Evolutionary conservation across 2,329 filamentous ascomycete species (phyloP), one percentile per base, ranked within the genome.

Genomic region (Orbilia ellipsospora): DNA sequence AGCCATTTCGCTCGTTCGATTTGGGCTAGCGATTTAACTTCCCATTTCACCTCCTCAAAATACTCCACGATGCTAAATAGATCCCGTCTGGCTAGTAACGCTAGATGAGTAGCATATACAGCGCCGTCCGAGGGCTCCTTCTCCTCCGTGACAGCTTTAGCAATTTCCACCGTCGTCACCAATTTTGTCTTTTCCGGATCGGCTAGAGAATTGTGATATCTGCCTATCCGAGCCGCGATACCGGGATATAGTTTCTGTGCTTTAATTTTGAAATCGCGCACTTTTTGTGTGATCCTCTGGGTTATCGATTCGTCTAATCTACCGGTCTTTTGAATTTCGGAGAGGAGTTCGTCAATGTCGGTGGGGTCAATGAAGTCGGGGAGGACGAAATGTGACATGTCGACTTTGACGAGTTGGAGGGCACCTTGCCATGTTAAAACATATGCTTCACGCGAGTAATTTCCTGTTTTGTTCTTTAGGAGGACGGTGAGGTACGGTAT

Each of bases 101-200:
- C 86, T 67, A 87, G 87, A 78, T 93, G 90, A 5, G 93, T 88
- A 2, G 92, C 91, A 79, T 92, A 91, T 4, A 93, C 82, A 7
- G 86, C 85, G 28, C 84, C 50, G 7, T 28, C 79, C 0, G 85
- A 77, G 0, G 85, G 82, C 63, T 86, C 85, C 8, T 81, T 82
- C 0, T 81, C 81, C 20, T 74, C 78, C 54, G 78, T 78, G n/a
- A 78, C 63, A 26, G 59, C 62, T 52, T 63, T 63, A 2, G 76
- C 72, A 2, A 77, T 75, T 36, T 78, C 73, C 13, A 61, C 45
- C 18, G 78, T 65, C 10, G 77, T 78, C 15, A 80, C 52, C 8
- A 48, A 52, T 8, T 65, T 69, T 16, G 64, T 48, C 5, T 73
- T 62, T 5, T 60, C 50, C 23, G 66, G 7, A 20, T 73, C 48